These are phyloP conservation scores for Russula sp. DNA, from an alignment of 768 basidiomycete genomes.

Conservation along the genomic window DNA sequence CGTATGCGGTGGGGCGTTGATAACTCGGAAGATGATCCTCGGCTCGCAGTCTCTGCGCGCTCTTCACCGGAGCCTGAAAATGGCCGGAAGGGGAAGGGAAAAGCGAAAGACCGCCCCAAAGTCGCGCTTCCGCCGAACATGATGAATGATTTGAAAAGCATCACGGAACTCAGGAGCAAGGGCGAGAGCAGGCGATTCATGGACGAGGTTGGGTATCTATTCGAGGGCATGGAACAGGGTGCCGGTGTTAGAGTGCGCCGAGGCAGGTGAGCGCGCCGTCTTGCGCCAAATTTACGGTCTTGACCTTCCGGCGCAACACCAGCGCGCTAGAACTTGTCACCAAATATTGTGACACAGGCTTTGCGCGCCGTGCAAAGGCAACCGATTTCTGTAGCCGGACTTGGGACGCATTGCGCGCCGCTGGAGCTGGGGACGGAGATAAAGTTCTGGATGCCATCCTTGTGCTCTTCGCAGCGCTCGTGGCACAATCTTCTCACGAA, in stretches of 20 bases:
- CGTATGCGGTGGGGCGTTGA: conserved; percentile 80
- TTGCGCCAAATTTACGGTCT: not conserved
- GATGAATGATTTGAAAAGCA: conserved; percentile 73
- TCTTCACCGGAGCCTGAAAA: conserved; percentile 29
- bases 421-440: conserved; percentile 55
- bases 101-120: conserved; percentile 27
- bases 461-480: conserved; percentile 54
- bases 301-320: not conserved
- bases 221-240: conserved; percentile 64
- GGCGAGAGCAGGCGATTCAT: conserved; percentile 76
- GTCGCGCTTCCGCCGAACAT: conserved; percentile 44
- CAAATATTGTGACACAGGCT: conserved; percentile 68
- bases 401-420: conserved; percentile 58
- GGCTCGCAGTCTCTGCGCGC: conserved; percentile 26
- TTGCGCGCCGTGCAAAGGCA: conserved; percentile 72
- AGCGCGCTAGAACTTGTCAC: conserved; percentile 74
- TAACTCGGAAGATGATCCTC: conserved; percentile 67
- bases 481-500: conserved; percentile 52
- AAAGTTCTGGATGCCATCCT: conserved; percentile 65
- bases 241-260: conserved; percentile 53
- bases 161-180: conserved; percentile 73
- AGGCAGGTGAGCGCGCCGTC: conserved; percentile 47
- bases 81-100: conserved; percentile 35
- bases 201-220: conserved; percentile 80
- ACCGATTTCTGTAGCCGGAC: conserved; percentile 65